Evolutionary conservation across 1,284 basidiomycete genomes (phyloP).

Genomic region (Rhodotorula sp.): DNA sequence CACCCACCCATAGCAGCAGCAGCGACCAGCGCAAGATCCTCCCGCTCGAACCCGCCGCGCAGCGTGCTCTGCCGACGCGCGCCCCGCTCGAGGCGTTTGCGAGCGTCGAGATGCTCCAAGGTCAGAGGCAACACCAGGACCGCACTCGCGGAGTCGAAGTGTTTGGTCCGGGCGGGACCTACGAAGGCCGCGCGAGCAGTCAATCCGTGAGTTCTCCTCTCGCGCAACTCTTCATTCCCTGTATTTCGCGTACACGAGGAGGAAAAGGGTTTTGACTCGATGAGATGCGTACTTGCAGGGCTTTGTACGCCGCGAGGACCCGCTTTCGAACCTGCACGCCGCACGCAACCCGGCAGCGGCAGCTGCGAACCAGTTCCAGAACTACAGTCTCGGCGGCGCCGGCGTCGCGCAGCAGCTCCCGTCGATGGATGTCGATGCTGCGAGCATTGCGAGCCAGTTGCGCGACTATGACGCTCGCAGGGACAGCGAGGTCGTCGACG

Average conservation of each 20-base stretch:
- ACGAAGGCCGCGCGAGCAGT: conserved; percentile 29
- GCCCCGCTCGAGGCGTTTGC: conserved; percentile 40
- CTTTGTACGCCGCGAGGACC: conserved; percentile 21
- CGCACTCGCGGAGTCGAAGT: conserved; percentile 29
- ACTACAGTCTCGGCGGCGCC: background rate
- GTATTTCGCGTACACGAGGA: background rate
- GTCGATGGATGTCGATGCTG: conserved; percentile 20
- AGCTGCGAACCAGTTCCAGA: background rate
- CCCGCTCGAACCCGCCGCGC: conserved; percentile 31
- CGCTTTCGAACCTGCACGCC: conserved; percentile 21
- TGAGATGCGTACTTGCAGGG: too few species aligned
- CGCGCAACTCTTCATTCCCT: too few species aligned
- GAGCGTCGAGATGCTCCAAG: conserved; percentile 40
- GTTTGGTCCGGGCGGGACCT: conserved; percentile 22
- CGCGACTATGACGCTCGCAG: conserved; percentile 30
- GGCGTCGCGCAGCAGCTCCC: conserved; percentile 1
- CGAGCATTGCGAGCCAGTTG: conserved; percentile 35
- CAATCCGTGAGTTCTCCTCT: conserved; percentile 11
- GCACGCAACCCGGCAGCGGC: conserved; percentile 22
- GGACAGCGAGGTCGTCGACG: conserved; percentile 18
- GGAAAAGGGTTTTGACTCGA: too few species aligned
- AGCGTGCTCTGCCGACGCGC: conserved; percentile 17
- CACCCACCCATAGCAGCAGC: conserved; percentile 4
- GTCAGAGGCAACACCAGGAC: conserved; percentile 25
- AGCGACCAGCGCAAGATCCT: conserved; percentile 24